Percentiles rank a stretch among this genome's conserved stretches.
These are phyloP conservation scores for Trametes punicea DNA, from an alignment of 768 basidiomycete species.

Conservation along the genomic window DNA sequence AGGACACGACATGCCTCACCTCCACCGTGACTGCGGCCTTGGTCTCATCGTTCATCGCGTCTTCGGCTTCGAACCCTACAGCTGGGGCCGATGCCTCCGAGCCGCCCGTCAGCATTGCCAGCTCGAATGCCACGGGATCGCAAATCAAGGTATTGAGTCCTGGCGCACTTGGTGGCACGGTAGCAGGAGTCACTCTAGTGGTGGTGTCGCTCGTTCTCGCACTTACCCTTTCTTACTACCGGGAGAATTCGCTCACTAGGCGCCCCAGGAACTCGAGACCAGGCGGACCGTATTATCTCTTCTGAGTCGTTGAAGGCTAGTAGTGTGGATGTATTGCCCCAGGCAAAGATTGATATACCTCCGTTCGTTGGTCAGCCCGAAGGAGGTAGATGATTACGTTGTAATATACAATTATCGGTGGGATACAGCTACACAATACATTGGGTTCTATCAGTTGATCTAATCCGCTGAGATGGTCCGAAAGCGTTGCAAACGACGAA, in stretches of 20 bases:
- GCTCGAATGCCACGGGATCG: neutral
- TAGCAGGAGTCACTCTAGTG: conserved; percentile 27
- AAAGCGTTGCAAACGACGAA: conserved; percentile 19
- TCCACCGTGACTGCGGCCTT: neutral
- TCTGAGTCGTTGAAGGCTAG: conserved; percentile 4
- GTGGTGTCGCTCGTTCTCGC: conserved; percentile 24
- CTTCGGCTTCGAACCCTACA: neutral
- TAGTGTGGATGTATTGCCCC: too few species aligned
- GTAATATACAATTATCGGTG: conserved; percentile 21
- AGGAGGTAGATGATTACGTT: conserved; percentile 4
- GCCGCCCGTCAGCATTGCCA: neutral
- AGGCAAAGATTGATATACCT: too few species aligned
- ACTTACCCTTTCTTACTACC: conserved; percentile 26
- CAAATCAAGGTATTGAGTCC: conserved; percentile 15
- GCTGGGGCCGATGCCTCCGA: neutral
- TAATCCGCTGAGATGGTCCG: conserved; percentile 17
- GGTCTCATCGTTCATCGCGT: neutral
- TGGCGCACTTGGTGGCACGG: conserved; percentile 25
- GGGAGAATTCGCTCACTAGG: conserved; percentile 17
- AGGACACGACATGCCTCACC: conserved; percentile 21
- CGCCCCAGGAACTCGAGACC: conserved; percentile 15
- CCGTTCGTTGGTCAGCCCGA: neutral
- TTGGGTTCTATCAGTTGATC: conserved; percentile 17
- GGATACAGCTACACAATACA: conserved; percentile 22
- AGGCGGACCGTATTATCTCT: conserved; percentile 22